A percentile compares a stretch with the other conserved stretches of the same genome.
These are phyloP conservation scores for Xylaria acuta DNA, from an alignment of 495 filamentous ascomycete genomes.

Conservation along the genomic window DNA sequence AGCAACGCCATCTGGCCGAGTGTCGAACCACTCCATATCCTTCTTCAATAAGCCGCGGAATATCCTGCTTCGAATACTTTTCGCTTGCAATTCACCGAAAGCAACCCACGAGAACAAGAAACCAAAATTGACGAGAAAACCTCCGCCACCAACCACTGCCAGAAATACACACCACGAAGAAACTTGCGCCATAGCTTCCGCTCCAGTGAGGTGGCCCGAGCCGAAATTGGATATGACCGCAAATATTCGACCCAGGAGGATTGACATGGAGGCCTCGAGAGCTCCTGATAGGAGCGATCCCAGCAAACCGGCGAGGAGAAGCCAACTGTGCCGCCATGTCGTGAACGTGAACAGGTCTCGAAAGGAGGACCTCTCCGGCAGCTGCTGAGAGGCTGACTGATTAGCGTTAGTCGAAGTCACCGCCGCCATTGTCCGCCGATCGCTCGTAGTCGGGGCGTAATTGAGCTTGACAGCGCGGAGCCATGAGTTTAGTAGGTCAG, in stretches of 20 bases:
- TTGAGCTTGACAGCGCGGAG: neutral
- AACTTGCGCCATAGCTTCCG: constrained; percentile 61
- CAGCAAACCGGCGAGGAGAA: constrained; percentile 55
- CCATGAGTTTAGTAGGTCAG: neutral
- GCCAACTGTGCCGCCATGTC: constrained; percentile 61
- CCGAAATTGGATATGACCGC: constrained; percentile 72
- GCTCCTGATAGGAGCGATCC: constrained; percentile 67
- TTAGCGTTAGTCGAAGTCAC: neutral
- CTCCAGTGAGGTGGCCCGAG: constrained; percentile 53
- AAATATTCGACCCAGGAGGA: constrained; percentile 80
- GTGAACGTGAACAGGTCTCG: constrained; percentile 75
- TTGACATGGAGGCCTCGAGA: constrained; percentile 66
- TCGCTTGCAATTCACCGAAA: constrained; percentile 83
- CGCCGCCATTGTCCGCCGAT: constrained; percentile 12
- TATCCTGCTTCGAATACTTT: constrained; percentile 63
- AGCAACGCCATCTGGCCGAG: constrained; percentile 70
- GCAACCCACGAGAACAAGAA: constrained; percentile 73
- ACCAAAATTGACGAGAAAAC: constrained; percentile 68
- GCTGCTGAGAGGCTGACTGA: constrained; percentile 44
- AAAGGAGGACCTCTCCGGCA: constrained; percentile 35
- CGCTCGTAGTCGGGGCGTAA: neutral
- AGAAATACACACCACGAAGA: constrained; percentile 65
- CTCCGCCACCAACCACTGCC: constrained; percentile 62
- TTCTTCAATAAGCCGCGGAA: constrained; percentile 73
- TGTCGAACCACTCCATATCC: constrained; percentile 86